Evolutionary conservation across 345 rosid genomes (phyloP).

Genomic region (Citrus reticulata): DNA sequence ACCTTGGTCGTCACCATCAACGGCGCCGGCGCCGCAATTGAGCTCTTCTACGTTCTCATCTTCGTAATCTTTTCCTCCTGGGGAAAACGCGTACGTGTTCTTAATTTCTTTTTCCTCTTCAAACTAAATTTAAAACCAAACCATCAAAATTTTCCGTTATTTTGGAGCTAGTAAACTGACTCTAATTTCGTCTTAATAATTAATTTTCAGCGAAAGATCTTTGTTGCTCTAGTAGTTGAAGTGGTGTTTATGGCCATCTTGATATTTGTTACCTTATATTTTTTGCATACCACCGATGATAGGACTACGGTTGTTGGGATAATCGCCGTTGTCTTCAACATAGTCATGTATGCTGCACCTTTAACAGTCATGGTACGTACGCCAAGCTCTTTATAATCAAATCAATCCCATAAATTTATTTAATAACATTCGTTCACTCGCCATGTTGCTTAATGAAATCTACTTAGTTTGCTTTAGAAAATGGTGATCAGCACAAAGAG

Average conservation of each 20-base stretch:
- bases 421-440: too few relatives aligned
- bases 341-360: conserved; percentile 66
- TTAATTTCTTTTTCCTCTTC: too few relatives aligned
- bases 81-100: conserved; percentile 34
- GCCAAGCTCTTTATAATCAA: neutral
- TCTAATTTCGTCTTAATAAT: too few relatives aligned
- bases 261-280: conserved; percentile 31
- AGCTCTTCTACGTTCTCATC: conserved; percentile 43
- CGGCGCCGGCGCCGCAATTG: conserved; percentile 52
- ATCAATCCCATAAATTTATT: neutral
- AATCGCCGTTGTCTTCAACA: conserved; percentile 30
- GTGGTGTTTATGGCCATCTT: conserved; percentile 37
- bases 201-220: conserved; percentile 33
- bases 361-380: conserved; percentile 60
- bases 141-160: neutral
- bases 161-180: neutral
- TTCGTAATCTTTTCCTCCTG: conserved; percentile 43
- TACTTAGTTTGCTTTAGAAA: conserved; percentile 24
- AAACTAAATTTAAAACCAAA: too few relatives aligned
- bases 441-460: neutral
- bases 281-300: conserved; percentile 30
- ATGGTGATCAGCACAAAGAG: conserved; percentile 71
- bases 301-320: conserved; percentile 56
- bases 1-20: conserved; percentile 59
- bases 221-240: conserved; percentile 32